These are phyloP conservation scores for Anacardium occidentale DNA, from an alignment of 345 rosid genomes.

Conservation along the genomic window DNA sequence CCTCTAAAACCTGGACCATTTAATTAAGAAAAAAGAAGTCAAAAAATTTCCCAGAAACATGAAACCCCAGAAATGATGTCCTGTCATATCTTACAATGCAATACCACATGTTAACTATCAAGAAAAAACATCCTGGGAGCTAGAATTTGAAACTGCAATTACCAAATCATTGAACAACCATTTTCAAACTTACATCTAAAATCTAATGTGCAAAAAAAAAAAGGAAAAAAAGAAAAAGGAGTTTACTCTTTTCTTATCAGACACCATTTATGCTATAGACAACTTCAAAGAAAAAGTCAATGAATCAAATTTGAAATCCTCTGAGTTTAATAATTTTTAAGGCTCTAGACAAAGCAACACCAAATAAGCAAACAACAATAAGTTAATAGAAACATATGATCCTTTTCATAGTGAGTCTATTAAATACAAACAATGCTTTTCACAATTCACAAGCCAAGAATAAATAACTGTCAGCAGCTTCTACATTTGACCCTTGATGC, in stretches of 20 bases:
- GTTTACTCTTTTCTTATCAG: no score
- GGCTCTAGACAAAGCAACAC: not conserved
- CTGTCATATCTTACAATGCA: not conserved
- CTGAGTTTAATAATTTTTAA: not conserved
- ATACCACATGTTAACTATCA: not conserved
- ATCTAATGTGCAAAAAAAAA: no score
- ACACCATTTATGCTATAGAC: no score
- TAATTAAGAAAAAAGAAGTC: not conserved
- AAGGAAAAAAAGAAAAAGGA: no score
- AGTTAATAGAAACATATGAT: not conserved
- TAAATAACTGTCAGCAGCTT: not conserved
- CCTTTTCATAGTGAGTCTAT: not conserved
- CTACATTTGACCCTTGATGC: not conserved
- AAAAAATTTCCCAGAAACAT: not conserved
- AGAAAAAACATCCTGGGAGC: not conserved
- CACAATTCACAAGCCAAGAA: not conserved
- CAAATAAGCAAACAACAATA: not conserved
- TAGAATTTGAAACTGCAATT: not conserved
- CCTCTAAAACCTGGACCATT: no score
- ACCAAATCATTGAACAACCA: not conserved
- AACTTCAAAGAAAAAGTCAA: no score
- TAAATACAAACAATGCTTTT: not conserved
- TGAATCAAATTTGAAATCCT: not conserved
- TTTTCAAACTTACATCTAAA: not conserved
- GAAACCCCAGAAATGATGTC: not conserved